A percentile compares a stretch with the other conserved stretches of the same genome.
Conservation (phyloP, 345 rosid species). For the Eucalyptus pauciflora region DNA sequence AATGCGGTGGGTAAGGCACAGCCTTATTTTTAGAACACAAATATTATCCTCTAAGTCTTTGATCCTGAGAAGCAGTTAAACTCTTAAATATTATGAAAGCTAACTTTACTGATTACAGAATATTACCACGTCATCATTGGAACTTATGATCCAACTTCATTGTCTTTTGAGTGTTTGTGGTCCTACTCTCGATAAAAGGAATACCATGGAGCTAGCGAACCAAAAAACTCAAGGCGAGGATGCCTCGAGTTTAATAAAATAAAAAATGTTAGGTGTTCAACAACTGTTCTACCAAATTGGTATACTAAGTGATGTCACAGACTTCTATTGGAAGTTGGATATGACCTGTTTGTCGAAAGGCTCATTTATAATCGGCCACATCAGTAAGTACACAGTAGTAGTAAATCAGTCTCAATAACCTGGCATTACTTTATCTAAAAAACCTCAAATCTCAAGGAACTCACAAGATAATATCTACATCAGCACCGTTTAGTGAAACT, state of each 20-base stretch:
- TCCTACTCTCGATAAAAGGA: neutral
- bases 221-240: neutral
- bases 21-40: neutral
- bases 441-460: neutral
- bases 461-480: neutral
- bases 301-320: neutral
- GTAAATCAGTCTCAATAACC: neutral
- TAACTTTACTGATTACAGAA: neutral
- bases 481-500: neutral
- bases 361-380: neutral
- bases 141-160: neutral
- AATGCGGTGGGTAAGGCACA: neutral
- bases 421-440: neutral
- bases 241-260: neutral
- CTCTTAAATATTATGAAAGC: neutral
- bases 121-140: neutral
- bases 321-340: neutral
- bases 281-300: neutral
- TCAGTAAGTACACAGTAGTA: neutral
- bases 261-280: neutral
- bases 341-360: neutral
- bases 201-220: neutral
- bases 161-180: neutral
- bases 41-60: neutral
- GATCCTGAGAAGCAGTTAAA: neutral